Percentiles rank a stretch among this genome's conserved stretches.
Evolutionary conservation across 176 grass and related monocot genomes (phyloP).

Genomic region (Dactylis glomerata): DNA sequence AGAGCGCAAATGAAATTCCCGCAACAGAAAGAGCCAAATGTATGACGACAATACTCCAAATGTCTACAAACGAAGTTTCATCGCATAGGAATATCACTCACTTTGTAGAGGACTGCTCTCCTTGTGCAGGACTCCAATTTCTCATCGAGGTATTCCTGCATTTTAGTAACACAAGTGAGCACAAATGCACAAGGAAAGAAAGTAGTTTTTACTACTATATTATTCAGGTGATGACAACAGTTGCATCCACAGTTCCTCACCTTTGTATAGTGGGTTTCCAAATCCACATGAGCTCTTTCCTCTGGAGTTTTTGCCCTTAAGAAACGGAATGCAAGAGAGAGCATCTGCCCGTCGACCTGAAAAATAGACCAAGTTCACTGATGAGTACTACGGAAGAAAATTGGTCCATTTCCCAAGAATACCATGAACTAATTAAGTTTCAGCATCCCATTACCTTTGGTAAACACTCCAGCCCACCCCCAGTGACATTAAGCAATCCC

Average conservation of each 20-base stretch:
- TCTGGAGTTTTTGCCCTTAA: constrained; percentile 85
- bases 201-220: neutral
- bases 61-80: neutral
- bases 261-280: constrained; percentile 96
- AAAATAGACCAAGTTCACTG: constrained; percentile 10
- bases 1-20: neutral
- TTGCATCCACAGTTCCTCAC: constrained; percentile 30
- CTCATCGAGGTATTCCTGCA: constrained; percentile 95
- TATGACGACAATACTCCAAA: neutral
- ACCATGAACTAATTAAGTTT: neutral
- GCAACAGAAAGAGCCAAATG: neutral
- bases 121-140: constrained; percentile 74
- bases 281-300: constrained; percentile 85
- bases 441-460: constrained; percentile 63
- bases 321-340: constrained; percentile 94
- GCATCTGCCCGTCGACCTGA: constrained; percentile 81
- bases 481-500: constrained; percentile 92
- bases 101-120: constrained; percentile 79
- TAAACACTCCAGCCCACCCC: constrained; percentile 90
- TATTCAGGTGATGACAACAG: neutral
- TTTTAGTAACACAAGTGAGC: neutral
- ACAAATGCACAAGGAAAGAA: neutral
- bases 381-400: neutral
- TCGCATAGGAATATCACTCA: constrained; percentile 38
- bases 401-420: neutral